Base-by-base conservation (phyloP, 1,284 basidiomycete genomes). In the Schizophyllum commune region DNA sequence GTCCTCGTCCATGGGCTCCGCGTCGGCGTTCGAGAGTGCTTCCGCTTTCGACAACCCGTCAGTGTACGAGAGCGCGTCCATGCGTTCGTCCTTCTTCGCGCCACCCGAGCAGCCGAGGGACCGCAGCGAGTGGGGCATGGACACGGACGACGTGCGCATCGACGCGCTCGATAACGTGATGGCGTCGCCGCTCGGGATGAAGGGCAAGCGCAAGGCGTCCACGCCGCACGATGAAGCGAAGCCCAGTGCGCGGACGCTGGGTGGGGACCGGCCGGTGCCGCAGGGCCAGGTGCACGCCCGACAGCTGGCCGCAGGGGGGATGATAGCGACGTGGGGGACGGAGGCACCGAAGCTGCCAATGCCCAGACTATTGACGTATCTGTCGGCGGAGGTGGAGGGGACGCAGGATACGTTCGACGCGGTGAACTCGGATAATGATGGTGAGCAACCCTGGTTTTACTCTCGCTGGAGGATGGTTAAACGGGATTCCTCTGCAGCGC, bases 351-450 rank as follows among this genome's bases (percentile, higher is more conserved):
- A 72, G 51, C 68, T 86, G 60, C 78, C 80, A 13, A 68, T 77
- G 1, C 84, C 84, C 7, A 72, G 82, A 2, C 66, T 89, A 62
- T 70, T 90, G 67, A 89, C 84, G 1, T 83, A 80, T 60, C 64
- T 90, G 52, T 81, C 73, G 60, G 72, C 78, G 1, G 78, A 77
- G 27, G 78, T 88, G n/a, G 89, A 90, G 20, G 85, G 84, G 0
- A 79, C 73, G 21, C 84, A 88, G 13, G 85, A 91, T 62, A 69
- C 85, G 13, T 75, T 97, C 55, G 93, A 97, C 69, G 91, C 80
- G 0, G 80, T 86, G 65, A 98, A 99, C 75, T 80, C 86, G 27
- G 86, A 88, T 60, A 79, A 80, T 55, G 80, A 79, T 59, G 82
- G 88, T 84, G 68, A 60, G 78, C 76, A 51, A 6, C 59, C 55